A percentile compares a stretch with the other conserved stretches of the same genome.
Conservation (phyloP, 805 yeast species). For the Starmerella potacharoeniae region DNA sequence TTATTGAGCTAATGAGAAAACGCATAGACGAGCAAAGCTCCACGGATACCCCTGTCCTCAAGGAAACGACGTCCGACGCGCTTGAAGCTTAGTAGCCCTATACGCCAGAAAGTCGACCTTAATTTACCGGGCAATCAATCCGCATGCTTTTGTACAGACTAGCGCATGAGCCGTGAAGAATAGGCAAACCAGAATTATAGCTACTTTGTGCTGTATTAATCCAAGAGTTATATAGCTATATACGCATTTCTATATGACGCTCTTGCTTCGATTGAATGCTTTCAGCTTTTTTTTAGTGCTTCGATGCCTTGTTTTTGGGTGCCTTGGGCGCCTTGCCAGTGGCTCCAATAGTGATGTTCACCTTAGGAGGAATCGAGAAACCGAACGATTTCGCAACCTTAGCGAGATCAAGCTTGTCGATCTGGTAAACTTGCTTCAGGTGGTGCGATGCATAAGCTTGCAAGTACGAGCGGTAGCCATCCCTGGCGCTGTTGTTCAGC, state of each 20-base stretch:
- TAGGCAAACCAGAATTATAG: too few relatives aligned
- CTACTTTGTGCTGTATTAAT: too few relatives aligned
- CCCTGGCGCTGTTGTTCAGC: constrained; percentile 89
- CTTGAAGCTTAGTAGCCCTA: neutral
- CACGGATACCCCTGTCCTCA: neutral
- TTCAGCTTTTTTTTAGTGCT: neutral
- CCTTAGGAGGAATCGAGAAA: constrained; percentile 85
- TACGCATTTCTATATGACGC: neutral
- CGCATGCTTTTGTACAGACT: too few relatives aligned
- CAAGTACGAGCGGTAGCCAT: constrained; percentile 90
- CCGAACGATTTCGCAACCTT: constrained; percentile 96
- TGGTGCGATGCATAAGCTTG: constrained; percentile 98
- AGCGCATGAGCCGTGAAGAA: too few relatives aligned
- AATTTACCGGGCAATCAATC: too few relatives aligned
- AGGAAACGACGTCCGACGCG: neutral
- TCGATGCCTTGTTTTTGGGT: neutral
- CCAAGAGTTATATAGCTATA: neutral
- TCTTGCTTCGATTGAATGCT: neutral
- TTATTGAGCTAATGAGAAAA: constrained; percentile 3
- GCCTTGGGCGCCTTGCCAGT: constrained; percentile 23
- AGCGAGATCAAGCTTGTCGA: constrained; percentile 84
- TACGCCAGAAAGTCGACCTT: too few relatives aligned
- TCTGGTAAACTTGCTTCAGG: constrained; percentile 89
- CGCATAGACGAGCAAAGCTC: constrained; percentile 1
- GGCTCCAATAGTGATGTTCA: constrained; percentile 89